phyloP scores from a whole-genome alignment of 352 stramenopile genomes.

The Aphanomyces cochlioides region DNA sequence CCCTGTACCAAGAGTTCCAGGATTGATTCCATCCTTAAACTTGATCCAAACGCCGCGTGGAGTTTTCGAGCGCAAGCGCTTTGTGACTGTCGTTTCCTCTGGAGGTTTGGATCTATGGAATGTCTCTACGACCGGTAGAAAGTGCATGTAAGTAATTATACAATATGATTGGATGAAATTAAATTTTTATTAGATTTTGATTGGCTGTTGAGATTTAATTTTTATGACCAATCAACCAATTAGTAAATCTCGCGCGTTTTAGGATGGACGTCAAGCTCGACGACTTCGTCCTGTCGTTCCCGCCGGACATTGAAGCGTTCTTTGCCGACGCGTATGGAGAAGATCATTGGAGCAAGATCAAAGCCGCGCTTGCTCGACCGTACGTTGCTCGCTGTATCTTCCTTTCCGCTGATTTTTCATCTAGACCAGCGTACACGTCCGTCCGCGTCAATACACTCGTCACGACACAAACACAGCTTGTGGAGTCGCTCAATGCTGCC shows the following conservation, averaged over 20 bases:
- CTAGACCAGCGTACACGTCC: slow-evolving; percentile 62
- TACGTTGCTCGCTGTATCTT: slow-evolving; percentile 37
- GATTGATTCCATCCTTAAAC: too few species aligned
- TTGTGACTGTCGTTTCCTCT: too few species aligned
- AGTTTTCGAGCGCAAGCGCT: too few species aligned
- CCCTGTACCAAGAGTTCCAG: too few species aligned
- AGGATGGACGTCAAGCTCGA: slow-evolving; percentile 34
- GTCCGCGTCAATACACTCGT: slow-evolving; percentile 77
- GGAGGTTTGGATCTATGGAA: too few species aligned
- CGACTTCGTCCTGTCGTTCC: slow-evolving; percentile 70
- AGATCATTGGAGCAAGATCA: slow-evolving; percentile 66
- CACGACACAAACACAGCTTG: slow-evolving; percentile 50
- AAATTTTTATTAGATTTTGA: neutral
- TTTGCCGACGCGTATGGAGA: slow-evolving; percentile 58
- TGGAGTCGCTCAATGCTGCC: slow-evolving; percentile 43
- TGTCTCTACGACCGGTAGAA: too few species aligned
- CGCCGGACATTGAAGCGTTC: slow-evolving; percentile 55
- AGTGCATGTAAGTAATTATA: too few species aligned
- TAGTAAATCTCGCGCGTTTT: too few species aligned
- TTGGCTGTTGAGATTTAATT: neutral
- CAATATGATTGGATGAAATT: too few species aligned
- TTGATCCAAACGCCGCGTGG: too few species aligned
- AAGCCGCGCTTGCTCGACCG: slow-evolving; percentile 59
- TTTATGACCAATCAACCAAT: slow-evolving; percentile 15
- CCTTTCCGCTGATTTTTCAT: neutral